A percentile compares a stretch with the other conserved stretches of the same genome.
These are phyloP conservation scores for Emergomyces pasteurianus DNA, from an alignment of 2,329 filamentous ascomycete species.

Conservation along the genomic window DNA sequence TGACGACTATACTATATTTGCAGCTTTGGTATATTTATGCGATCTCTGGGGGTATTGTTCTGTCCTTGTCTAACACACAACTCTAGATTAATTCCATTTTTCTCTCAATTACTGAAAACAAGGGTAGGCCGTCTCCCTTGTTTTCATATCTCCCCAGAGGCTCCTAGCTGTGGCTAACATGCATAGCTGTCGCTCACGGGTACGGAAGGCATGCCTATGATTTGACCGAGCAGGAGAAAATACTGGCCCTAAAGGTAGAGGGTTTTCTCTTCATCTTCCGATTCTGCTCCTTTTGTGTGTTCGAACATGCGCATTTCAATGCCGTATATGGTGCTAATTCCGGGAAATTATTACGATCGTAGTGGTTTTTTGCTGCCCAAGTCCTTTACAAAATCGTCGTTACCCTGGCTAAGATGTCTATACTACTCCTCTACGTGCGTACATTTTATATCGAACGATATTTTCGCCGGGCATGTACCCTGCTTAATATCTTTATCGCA, in stretches of 20 bases:
- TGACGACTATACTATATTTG: slow-evolving; percentile 17
- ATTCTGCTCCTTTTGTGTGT: not conserved
- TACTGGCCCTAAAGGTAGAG: slow-evolving; percentile 17
- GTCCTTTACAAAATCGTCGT: slow-evolving; percentile 45
- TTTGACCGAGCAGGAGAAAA: slow-evolving; percentile 14
- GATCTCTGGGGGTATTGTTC: not conserved
- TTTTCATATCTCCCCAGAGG: too few species aligned
- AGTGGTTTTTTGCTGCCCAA: slow-evolving; percentile 43
- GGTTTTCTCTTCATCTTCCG: not conserved
- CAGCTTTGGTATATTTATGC: slow-evolving; percentile 10
- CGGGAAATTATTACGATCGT: not conserved
- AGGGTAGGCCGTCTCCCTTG: not conserved
- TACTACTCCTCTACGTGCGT: slow-evolving; percentile 43
- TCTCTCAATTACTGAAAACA: slow-evolving; percentile 11
- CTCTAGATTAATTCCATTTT: slow-evolving; percentile 8
- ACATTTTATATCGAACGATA: slow-evolving; percentile 36
- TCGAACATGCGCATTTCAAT: not conserved
- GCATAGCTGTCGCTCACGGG: slow-evolving; percentile 19
- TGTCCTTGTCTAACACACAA: not conserved
- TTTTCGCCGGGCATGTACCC: slow-evolving; percentile 36
- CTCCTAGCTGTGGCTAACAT: not conserved
- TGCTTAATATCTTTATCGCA: slow-evolving; percentile 11
- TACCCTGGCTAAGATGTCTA: slow-evolving; percentile 42
- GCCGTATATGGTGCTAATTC: not conserved
- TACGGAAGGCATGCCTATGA: slow-evolving; percentile 17